phyloP scores from a whole-genome alignment of 1,284 basidiomycete species.

The Acaromyces ingoldii region DNA sequence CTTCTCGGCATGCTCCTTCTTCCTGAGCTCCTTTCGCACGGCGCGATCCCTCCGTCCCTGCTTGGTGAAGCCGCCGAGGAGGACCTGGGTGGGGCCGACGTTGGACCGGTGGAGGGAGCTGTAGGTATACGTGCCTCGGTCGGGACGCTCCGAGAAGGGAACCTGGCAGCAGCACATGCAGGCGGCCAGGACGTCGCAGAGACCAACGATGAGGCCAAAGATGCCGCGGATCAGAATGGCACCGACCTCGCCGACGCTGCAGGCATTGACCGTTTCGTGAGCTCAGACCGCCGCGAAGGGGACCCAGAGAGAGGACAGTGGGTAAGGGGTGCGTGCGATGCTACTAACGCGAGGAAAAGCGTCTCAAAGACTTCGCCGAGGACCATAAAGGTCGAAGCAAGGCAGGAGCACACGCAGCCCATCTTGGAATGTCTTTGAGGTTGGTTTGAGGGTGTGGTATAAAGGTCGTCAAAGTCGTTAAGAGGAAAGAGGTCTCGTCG shows the following conservation, averaged over 20 bases:
- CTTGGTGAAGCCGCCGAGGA: background rate
- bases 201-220: slow-evolving; percentile 29
- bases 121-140: slow-evolving; percentile 20
- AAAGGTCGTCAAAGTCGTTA: no score
- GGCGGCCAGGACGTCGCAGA: slow-evolving; percentile 39
- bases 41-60: no score
- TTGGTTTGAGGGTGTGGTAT: no score
- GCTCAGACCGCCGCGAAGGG: no score
- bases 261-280: no score
- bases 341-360: background rate
- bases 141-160: slow-evolving; percentile 32
- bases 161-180: slow-evolving; percentile 36
- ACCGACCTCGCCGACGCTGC: slow-evolving; percentile 32
- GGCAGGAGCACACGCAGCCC: slow-evolving; percentile 32
- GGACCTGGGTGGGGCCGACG: background rate
- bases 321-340: background rate
- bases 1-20: no score
- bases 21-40: no score
- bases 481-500: no score
- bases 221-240: slow-evolving; percentile 27
- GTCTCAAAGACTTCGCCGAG: slow-evolving; percentile 30
- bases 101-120: background rate
- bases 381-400: slow-evolving; percentile 27
- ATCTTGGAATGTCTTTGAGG: slow-evolving; percentile 14
- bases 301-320: slow-evolving; percentile 3